Base-by-base conservation (phyloP, 805 yeast genomes). In the Candida chauliodis region DNA sequence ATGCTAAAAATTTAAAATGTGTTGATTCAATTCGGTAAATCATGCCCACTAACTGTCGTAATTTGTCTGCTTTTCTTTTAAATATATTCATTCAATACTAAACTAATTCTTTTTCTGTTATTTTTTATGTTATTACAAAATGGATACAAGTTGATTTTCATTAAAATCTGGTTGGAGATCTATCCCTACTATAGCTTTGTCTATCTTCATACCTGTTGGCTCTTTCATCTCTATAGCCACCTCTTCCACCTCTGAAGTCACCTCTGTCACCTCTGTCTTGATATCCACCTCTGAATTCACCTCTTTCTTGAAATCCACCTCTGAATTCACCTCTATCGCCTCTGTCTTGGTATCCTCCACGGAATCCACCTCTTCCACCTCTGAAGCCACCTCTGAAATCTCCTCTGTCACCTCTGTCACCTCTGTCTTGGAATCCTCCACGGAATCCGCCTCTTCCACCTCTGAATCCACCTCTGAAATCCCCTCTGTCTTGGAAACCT, bases 121-220 rank as follows among this genome's bases (percentile, higher is more conserved):
- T 18, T 9, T n/a, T 18, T 16, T 30, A 16, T 20, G n/a, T 8
- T 17, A 30, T 20, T 19, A 31, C 34, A 31, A 30, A 4, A 19
- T 5, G n/a, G n/a, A n/a, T n/a, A n/a, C 33, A 16, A 23, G 13
- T 33, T 25, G 9, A 15, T 17, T 8, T 13, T 17, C 29, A 44
- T 65, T 66, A 78, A 61, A 78, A 81, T 69, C 87, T 79, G 47
- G 83, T 74, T 64, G 89, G 88, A 44, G 89, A 81, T 76, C 88
- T 81, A 58, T 68, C 73, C 53, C 73, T 62, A 39, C 49, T 56
- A 56, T 63, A 67, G 16, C 27, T n/a, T 22, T 37, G 41, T 22
- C 46, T 27, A 22, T 66, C 64, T 42, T 61, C 54, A 42, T 24
- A 21, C 25, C 70, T n/a, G 24, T 21, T 21, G 7, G 24, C 7